Evolutionary conservation across 75 land plant genomes (phyloP), one percentile per base, ranked within the genome.

Genomic region (Pinus taeda): DNA sequence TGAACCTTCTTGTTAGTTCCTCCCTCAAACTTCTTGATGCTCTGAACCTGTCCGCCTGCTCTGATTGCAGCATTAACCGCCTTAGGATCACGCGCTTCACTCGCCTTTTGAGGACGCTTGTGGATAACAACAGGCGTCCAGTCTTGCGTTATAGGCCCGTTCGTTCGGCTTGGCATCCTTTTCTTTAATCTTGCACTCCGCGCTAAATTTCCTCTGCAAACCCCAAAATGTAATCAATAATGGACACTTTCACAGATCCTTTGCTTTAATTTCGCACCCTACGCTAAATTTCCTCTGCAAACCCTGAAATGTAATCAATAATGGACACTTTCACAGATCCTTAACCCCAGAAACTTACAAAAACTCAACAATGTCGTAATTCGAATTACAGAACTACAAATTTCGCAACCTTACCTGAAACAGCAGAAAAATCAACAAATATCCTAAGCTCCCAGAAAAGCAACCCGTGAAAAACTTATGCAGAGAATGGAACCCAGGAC

Each of bases 101-200:
- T 74, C 13, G 86, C 61, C 71, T 85, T 90, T 21, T 82, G 83
- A 77, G 80, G 83, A 33, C 83, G 59, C 76, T 85, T 84, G 82
- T 76, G 79, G 15, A 92, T 74, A 8, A 92, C 91, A 57, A 91
- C 89, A 24, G 94, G 91, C 76, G 87, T 85, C 95, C 95, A 92
- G 79, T 91, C 95, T 82, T 92, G 95, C 42, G 89, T 26, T 20
- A 91, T 61, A 3, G 81, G 79, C 3, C 87, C 94, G 29, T 57
- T 66, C 7, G 14, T 57, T 56, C 93, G 65, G 57, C 58, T 80
- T 59, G 93, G 93, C 93, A 91, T 91, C 30, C 60, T 21, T 53
- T 17, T 26, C 18, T 12, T 2, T 26, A 63, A 6, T 75, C 60
- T 57, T 30, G 21, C 12, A 17, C 14, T 55, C 26, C 4, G 17